These are phyloP conservation scores for Acacia confusa DNA, from an alignment of 306 rosid genomes.

Conservation along the genomic window DNA sequence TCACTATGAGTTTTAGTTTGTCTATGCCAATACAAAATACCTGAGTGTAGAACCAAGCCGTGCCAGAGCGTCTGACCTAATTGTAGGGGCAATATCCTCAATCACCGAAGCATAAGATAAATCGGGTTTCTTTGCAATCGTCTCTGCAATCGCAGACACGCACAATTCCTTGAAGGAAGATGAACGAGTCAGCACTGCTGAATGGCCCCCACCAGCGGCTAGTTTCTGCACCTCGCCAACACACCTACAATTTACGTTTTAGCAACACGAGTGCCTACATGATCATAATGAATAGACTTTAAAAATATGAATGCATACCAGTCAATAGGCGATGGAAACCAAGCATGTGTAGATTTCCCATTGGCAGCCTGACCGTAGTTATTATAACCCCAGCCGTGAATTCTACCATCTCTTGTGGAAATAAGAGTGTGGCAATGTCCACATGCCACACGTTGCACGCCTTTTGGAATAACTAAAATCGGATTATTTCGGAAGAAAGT, in stretches of 20 bases:
- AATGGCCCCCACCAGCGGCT: conserved; percentile 99
- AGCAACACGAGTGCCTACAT: conserved; percentile 23
- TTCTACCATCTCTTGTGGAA: conserved; percentile 73
- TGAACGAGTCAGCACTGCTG: conserved; percentile 92
- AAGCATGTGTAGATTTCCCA: conserved; percentile 83
- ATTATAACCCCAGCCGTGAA: conserved; percentile 98
- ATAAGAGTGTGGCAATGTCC: conserved; percentile 91
- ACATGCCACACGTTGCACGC: conserved; percentile 78
- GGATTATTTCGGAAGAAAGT: conserved; percentile 73
- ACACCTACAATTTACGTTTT: conserved; percentile 57
- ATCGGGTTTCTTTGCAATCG: conserved; percentile 57
- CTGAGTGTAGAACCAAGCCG: conserved; percentile 89
- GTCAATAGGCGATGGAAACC: conserved; percentile 96
- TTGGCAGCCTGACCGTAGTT: conserved; percentile 95
- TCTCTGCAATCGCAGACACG: conserved; percentile 83
- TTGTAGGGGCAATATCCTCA: conserved; percentile 81
- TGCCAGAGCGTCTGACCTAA: conserved; percentile 89
- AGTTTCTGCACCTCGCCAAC: conserved; percentile 91
- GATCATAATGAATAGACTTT: conserved; percentile 20
- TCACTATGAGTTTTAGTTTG: no score
- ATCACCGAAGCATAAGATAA: conserved; percentile 59
- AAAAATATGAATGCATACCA: conserved; percentile 55
- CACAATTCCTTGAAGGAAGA: conserved; percentile 90
- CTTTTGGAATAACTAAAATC: conserved; percentile 73
- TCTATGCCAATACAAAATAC: conserved; percentile 37